Conservation (phyloP, 2,329 filamentous ascomycete genomes). For the Colletotrichum godetiae region DNA sequence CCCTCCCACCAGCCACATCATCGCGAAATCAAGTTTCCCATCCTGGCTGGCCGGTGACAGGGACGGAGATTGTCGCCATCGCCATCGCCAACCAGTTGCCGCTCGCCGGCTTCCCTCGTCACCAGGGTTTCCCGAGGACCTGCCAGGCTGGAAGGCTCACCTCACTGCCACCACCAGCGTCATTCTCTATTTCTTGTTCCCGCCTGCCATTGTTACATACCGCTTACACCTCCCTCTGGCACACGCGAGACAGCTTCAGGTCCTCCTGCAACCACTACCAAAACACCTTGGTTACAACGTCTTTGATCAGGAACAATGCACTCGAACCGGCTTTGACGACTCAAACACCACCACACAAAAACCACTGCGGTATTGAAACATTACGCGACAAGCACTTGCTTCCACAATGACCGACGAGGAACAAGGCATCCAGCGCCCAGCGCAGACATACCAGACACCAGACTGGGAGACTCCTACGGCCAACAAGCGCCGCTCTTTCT, state of each 20-base stretch:
- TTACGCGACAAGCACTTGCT: background rate
- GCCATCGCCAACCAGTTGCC: background rate
- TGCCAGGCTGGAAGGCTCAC: background rate
- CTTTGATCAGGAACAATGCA: background rate
- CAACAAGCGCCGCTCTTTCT: slow-evolving; percentile 21
- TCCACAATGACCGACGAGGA: slow-evolving; percentile 19
- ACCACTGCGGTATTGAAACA: background rate
- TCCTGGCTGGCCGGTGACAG: background rate
- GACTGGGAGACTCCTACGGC: slow-evolving; percentile 22
- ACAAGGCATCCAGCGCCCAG: slow-evolving; percentile 16
- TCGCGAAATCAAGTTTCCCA: slow-evolving; percentile 19
- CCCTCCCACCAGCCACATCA: background rate
- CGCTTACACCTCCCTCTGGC: background rate
- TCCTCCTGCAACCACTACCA: background rate
- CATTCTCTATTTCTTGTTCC: background rate
- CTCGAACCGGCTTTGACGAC: background rate
- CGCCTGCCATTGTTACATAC: background rate
- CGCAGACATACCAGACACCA: slow-evolving; percentile 28
- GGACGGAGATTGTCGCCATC: background rate
- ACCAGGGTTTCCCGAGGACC: background rate
- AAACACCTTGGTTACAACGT: background rate
- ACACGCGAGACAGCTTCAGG: background rate
- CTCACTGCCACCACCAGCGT: background rate
- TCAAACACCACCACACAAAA: background rate
- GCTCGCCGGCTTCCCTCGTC: background rate